These are phyloP conservation scores for Pyrus communis DNA, from an alignment of 306 rosid genomes.

Conservation along the genomic window DNA sequence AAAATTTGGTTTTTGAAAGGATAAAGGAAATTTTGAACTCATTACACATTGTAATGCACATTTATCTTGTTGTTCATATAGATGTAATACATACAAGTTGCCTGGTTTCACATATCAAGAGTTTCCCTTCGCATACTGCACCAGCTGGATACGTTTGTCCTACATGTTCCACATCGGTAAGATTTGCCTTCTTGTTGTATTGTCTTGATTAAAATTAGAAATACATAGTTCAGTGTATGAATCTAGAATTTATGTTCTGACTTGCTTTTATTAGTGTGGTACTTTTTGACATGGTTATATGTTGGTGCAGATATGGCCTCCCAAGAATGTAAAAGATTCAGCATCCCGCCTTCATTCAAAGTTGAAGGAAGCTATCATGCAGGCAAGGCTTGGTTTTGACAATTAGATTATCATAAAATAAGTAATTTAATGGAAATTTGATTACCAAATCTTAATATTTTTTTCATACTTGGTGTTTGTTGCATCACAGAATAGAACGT, in stretches of 20 bases:
- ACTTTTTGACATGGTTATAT: constrained; percentile 11
- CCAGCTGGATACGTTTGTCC: constrained; percentile 98
- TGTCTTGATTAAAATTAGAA: background rate
- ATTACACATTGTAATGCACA: constrained; percentile 13
- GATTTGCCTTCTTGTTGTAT: constrained; percentile 13
- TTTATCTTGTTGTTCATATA: constrained; percentile 26
- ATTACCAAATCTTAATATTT: background rate
- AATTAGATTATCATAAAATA: background rate
- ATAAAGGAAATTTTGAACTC: constrained; percentile 1
- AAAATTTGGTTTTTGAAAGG: constrained; percentile 1
- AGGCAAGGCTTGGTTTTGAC: constrained; percentile 37
- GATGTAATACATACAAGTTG: constrained; percentile 91
- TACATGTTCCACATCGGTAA: constrained; percentile 78
- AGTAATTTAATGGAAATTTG: background rate
- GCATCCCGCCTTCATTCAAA: constrained; percentile 80
- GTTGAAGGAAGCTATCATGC: constrained; percentile 92
- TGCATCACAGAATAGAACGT: background rate
- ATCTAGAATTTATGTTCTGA: background rate
- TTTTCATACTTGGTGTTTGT: background rate
- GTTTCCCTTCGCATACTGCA: constrained; percentile 88
- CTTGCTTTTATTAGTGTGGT: background rate
- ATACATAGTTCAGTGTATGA: background rate
- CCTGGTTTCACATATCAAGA: constrained; percentile 83
- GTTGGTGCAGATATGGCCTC: constrained; percentile 93
- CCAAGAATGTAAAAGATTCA: constrained; percentile 88